Evolutionary conservation across 371 early-diverging fungal species (phyloP).

Genomic region (Apophysomyces sp.): DNA sequence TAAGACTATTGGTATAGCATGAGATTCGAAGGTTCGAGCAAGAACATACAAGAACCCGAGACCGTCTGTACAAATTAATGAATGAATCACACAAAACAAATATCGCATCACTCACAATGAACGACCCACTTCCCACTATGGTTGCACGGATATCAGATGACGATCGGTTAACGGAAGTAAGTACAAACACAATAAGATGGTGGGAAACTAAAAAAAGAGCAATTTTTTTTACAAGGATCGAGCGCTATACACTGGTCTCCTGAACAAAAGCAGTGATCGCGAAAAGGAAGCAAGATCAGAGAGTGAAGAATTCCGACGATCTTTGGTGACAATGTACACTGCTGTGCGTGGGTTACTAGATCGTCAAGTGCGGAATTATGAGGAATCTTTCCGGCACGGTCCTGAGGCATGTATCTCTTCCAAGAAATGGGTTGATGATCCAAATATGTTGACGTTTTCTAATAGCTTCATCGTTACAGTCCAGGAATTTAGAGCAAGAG

Average conservation of each 20-base stretch:
- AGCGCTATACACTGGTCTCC: constrained; percentile 23
- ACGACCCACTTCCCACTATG: constrained; percentile 15
- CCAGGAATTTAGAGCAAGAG: constrained; percentile 9
- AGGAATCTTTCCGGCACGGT: constrained; percentile 7
- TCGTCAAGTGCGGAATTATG: constrained; percentile 18
- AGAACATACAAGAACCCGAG: constrained; percentile 37
- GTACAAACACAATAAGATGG: too few species aligned
- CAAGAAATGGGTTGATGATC: background rate
- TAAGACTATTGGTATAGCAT: constrained; percentile 24
- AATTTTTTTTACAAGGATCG: constrained; percentile 18
- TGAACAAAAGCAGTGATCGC: constrained; percentile 24
- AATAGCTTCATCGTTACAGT: constrained; percentile 1
- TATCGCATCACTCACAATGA: constrained; percentile 22
- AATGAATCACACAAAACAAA: constrained; percentile 28
- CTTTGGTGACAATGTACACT: constrained; percentile 25
- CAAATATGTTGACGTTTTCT: background rate
- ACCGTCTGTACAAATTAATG: constrained; percentile 40
- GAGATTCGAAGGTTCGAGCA: constrained; percentile 42
- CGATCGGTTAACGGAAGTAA: constrained; percentile 10
- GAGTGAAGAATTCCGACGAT: constrained; percentile 21
- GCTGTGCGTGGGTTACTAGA: constrained; percentile 24
- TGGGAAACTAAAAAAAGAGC: background rate
- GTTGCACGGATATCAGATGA: constrained; percentile 4
- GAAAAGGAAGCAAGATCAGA: constrained; percentile 27
- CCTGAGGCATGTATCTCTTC: background rate